phyloP scores from a whole-genome alignment of 2,329 filamentous ascomycete species.

The Shiraia sp. region DNA sequence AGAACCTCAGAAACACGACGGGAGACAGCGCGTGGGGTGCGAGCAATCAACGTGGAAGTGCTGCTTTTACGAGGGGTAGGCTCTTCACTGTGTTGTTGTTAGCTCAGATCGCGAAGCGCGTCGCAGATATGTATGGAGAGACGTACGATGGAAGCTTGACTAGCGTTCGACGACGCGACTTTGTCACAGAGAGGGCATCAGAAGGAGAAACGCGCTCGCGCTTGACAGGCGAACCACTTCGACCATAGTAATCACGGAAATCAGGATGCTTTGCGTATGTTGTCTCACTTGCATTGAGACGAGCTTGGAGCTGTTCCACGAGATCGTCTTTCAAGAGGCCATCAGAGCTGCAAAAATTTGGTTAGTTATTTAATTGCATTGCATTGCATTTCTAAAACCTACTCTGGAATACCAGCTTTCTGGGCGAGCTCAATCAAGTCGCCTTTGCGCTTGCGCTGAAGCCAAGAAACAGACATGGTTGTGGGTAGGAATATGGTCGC shows the following conservation, averaged over 20 bases:
- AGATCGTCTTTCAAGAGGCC: constrained; percentile 78
- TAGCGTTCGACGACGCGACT: constrained; percentile 40
- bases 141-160: constrained; percentile 41
- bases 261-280: constrained; percentile 65
- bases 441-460: constrained; percentile 80
- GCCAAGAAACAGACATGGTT: constrained; percentile 70
- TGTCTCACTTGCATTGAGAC: constrained; percentile 64
- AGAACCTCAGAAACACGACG: constrained; percentile 62
- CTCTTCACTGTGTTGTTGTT: constrained; percentile 37
- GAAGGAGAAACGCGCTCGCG: constrained; percentile 44
- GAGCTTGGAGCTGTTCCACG: constrained; percentile 51
- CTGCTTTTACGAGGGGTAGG: constrained; percentile 51
- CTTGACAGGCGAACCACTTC: constrained; percentile 59
- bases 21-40: constrained; percentile 41
- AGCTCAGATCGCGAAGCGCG: constrained; percentile 32
- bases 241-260: constrained; percentile 77
- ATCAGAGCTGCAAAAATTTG: constrained; percentile 60
- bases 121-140: constrained; percentile 7
- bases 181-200: constrained; percentile 40
- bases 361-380: constrained; percentile 9
- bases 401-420: constrained; percentile 72
- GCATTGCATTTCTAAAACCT: constrained; percentile 45
- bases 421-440: constrained; percentile 77
- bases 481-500: constrained; percentile 48
- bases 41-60: constrained; percentile 44